A percentile compares a stretch with the other conserved stretches of the same genome.
phyloP scores from a whole-genome alignment of 352 stramenopile genomes.

The Pythium phragmitis region DNA sequence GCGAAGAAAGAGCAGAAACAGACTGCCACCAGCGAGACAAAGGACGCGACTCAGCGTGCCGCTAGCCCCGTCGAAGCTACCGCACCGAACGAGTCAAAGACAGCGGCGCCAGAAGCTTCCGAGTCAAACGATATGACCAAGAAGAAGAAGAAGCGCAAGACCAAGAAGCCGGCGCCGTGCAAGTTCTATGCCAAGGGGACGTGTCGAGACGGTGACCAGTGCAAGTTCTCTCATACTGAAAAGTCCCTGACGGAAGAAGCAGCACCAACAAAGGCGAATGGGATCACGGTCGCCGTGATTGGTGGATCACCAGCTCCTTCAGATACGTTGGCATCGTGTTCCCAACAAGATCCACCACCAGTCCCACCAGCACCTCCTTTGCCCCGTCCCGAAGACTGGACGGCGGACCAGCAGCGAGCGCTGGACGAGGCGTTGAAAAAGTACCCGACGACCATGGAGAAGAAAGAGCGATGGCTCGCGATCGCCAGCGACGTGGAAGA shows the following conservation, averaged over 20 bases:
- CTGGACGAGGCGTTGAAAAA: constrained; percentile 70
- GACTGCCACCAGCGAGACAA: neutral
- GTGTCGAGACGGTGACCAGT: constrained; percentile 55
- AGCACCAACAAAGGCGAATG: constrained; percentile 7
- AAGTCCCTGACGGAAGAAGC: neutral
- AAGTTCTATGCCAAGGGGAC: constrained; percentile 53
- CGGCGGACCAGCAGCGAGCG: constrained; percentile 54
- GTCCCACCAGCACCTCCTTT: neutral
- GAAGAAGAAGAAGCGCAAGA: constrained; percentile 16
- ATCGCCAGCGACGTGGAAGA: constrained; percentile 67
- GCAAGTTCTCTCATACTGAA: constrained; percentile 45
- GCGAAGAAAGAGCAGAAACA: constrained; percentile 21
- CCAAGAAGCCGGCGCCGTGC: constrained; percentile 27
- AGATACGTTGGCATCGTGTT: neutral
- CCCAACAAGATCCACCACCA: neutral
- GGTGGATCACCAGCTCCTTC: neutral
- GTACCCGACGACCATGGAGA: constrained; percentile 73
- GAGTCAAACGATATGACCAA: constrained; percentile 5
- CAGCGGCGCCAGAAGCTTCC: neutral
- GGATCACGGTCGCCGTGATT: constrained; percentile 23
- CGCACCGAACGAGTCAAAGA: neutral
- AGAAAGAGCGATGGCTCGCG: constrained; percentile 59
- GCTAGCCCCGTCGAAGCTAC: constrained; percentile 7
- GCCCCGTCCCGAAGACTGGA: constrained; percentile 40
- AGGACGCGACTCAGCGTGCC: constrained; percentile 4